These are phyloP conservation scores for Jamesozyma spencerorum DNA, from an alignment of 805 yeast genomes.

Conservation along the genomic window DNA sequence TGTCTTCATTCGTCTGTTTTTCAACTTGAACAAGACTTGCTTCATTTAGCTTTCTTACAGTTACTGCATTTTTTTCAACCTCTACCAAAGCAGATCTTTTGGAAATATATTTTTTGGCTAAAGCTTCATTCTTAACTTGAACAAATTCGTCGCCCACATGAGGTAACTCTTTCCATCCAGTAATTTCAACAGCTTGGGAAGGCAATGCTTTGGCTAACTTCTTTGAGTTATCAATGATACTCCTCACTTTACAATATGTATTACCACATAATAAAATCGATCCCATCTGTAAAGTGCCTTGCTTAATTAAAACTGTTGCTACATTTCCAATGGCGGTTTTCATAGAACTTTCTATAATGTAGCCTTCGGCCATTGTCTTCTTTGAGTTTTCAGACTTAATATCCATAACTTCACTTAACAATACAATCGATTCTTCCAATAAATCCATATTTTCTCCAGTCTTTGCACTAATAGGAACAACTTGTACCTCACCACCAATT, in stretches of 20 bases:
- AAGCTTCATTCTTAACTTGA: slow-evolving; percentile 63
- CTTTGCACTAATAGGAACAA: slow-evolving; percentile 77
- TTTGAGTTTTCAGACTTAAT: slow-evolving; percentile 46
- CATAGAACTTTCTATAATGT: slow-evolving; percentile 78
- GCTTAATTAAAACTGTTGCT: slow-evolving; percentile 74
- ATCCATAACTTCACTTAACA: slow-evolving; percentile 77
- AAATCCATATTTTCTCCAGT: slow-evolving; percentile 87
- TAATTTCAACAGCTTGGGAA: slow-evolving; percentile 78
- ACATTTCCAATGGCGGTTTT: slow-evolving; percentile 75
- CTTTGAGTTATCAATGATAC: slow-evolving; percentile 63
- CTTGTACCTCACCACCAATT: slow-evolving; percentile 91
- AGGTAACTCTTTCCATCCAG: slow-evolving; percentile 93
- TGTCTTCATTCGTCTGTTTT: slow-evolving; percentile 23
- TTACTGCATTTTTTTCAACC: slow-evolving; percentile 49
- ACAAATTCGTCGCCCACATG: slow-evolving; percentile 81
- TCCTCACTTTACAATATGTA: slow-evolving; percentile 75
- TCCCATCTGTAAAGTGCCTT: slow-evolving; percentile 69
- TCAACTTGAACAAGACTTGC: slow-evolving; percentile 36
- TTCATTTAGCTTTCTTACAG: slow-evolving; percentile 63
- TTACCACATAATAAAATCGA: slow-evolving; percentile 74
- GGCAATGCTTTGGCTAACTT: slow-evolving; percentile 63
- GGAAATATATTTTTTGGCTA: slow-evolving; percentile 65
- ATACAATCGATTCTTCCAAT: slow-evolving; percentile 78
- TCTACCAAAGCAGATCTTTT: slow-evolving; percentile 56
- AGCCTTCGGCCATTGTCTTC: slow-evolving; percentile 60